Base-by-base conservation (phyloP, 2,329 filamentous ascomycete genomes). In the Acrocalymma vagum region DNA sequence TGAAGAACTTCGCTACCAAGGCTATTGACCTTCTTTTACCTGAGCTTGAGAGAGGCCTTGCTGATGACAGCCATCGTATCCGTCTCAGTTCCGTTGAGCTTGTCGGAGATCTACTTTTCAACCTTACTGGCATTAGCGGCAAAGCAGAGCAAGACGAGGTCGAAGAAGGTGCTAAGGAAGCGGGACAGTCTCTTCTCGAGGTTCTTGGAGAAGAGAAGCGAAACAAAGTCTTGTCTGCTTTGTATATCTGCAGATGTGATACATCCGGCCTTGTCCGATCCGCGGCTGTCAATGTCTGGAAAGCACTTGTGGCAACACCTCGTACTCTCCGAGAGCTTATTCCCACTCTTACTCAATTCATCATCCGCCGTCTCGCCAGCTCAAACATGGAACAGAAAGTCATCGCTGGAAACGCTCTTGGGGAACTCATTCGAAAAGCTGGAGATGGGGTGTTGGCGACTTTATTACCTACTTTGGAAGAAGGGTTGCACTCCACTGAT, bases 361-460 rank as follows among this genome's bases (percentile, higher is more conserved):
- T 99, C 58, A 97, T 99, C 67, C 85, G 90, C 45, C 88, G 94
- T 32, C 82, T 99, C 56, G 94, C 91, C 48, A 97, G 92, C 69
- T 88, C 92, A 29, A 97, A 96, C 65, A 92, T 95, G 86, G 94
- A 99, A 70, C 94, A 99, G 72, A 97, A 96, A 77, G 88, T 96
- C 58, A 99, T 99, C 77, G 94, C 95, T 54, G 93, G 93, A 69
- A 97, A 97, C 69, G 91, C 94, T 32, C 80, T 99, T 40, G 94
- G 94, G 63, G 94, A 99, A 69, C 84, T 99, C 54, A 97, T 99
- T 63, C 87, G 94, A 62, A 96, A 96, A 72, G 93, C 94, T 62
- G 94, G 95, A 48, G 94, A 99, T 69, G 88, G 90, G 40, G 92
- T 99, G 42, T 78, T 99, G 50, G 84, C 91, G 16, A 95, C 84